Base-by-base conservation (phyloP, 2,329 filamentous ascomycete genomes). In the Fusarium chuoi region DNA sequence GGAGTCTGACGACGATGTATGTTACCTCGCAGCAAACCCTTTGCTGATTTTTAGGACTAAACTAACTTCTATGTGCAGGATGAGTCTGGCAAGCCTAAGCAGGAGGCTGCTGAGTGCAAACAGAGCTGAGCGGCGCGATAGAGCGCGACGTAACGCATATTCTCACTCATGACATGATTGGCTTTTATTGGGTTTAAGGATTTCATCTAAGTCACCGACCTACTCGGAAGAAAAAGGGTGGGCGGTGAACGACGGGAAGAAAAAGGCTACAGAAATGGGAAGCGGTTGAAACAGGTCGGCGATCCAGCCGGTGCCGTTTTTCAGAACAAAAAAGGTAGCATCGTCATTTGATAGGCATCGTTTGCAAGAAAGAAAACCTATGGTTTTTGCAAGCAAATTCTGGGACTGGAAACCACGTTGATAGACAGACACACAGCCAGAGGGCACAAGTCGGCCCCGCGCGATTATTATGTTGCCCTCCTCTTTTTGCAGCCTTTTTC, bases 81-180 rank as follows among this genome's bases (percentile, higher is more conserved):
- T 81, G 94, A 95, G 81, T 91, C 90, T 75, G 92, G 93, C 78
- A 97, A 96, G 89, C 94, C 95, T 67, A 97, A 97, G 89, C 94
- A 96, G 86, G 94, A 97, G 85, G 92, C 94, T 77, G 94, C 95
- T 77, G 95, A 98, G 87, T 98, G 95, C 91, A 98, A 98, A 89
- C 94, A 97, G 87, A 97, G 94, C 87, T 97, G 90, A 88, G 85
- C 69, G 71, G 62, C 66, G 57, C 56, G 71, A 84, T 78, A 83
- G 87, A 75, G 87, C 59, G 55, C 64, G 48, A 73, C 68, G 74
- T 48, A 57, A 60, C 55, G 60, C 66, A 72, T 66, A 64, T 64
- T 68, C 59, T 65, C 58, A 68, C 63, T 77, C 65, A 78, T 77
- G 74, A 77, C 65, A 78, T 75, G 75, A 77, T 76, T 71, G 75